Evolutionary conservation across 2,329 filamentous ascomycete genomes (phyloP).

Genomic region (Cytospora paraplurivora): DNA sequence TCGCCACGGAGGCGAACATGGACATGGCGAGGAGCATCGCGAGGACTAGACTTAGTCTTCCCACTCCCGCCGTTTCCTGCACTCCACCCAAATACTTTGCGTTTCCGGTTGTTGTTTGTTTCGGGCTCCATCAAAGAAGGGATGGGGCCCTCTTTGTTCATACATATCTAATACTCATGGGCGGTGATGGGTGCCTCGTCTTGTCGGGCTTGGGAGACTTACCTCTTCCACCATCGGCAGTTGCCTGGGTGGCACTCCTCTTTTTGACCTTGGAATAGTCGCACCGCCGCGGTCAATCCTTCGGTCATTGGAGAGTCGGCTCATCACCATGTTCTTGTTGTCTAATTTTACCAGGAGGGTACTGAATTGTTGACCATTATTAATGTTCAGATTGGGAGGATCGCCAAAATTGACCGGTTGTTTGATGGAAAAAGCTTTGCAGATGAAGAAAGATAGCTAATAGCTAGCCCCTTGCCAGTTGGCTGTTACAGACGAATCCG

Average conservation of each 20-base stretch:
- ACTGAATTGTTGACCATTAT: conserved; percentile 4
- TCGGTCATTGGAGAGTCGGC: conserved; percentile 1
- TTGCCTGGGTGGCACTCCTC: not conserved
- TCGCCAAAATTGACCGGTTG: conserved; percentile 6
- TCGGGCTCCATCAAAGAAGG: conserved; percentile 7
- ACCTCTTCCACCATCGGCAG: not conserved
- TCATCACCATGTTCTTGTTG: conserved; percentile 2
- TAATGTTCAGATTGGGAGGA: conserved; percentile 18
- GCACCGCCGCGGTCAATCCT: conserved; percentile 1
- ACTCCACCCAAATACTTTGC: not conserved
- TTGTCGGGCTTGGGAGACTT: not conserved
- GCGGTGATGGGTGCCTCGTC: not conserved
- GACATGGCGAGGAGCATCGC: not conserved
- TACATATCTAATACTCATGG: conserved; percentile 18
- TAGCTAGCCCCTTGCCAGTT: conserved; percentile 25
- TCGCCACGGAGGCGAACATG: conserved; percentile 1
- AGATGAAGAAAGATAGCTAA: conserved; percentile 19
- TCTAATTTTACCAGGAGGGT: conserved; percentile 4
- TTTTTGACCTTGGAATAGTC: conserved; percentile 8
- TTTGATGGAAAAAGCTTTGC: conserved; percentile 6
- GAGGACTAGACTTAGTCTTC: not conserved
- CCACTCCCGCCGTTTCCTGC: not conserved
- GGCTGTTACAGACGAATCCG: conserved; percentile 22
- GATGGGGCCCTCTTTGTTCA: conserved; percentile 7
- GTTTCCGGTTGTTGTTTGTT: not conserved